Percentiles rank a stretch among this genome's conserved stretches.
phyloP scores from a whole-genome alignment of 1,139 yeast species.

The Yamadazyma triangularis region DNA sequence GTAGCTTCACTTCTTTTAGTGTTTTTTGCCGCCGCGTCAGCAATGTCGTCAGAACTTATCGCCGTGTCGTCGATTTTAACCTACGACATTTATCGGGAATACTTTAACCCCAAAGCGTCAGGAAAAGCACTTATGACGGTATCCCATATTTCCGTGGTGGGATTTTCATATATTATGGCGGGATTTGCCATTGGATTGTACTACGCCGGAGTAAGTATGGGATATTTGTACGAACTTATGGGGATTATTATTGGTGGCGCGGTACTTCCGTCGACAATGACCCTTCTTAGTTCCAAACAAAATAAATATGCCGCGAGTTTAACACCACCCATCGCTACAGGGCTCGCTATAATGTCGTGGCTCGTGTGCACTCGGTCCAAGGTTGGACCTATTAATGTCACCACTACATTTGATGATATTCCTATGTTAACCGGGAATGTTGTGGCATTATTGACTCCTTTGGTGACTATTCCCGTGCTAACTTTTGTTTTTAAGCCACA shows the following conservation, averaged over 20 bases:
- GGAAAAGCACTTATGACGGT: slow-evolving; percentile 66
- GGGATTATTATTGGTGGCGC: slow-evolving; percentile 85
- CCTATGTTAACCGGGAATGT: slow-evolving; percentile 87
- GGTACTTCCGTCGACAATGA: slow-evolving; percentile 70
- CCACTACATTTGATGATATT: slow-evolving; percentile 67
- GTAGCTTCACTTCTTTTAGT: slow-evolving; percentile 71
- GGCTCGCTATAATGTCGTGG: slow-evolving; percentile 64
- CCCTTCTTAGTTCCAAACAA: slow-evolving; percentile 66
- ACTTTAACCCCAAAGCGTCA: slow-evolving; percentile 70
- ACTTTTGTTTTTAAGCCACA: slow-evolving; percentile 63
- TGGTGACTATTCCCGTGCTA: slow-evolving; percentile 60
- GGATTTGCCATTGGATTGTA: slow-evolving; percentile 77
- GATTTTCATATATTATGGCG: slow-evolving; percentile 68
- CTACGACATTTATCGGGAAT: slow-evolving; percentile 77
- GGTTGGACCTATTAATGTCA: slow-evolving; percentile 52
- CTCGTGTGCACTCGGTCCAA: slow-evolving; percentile 53
- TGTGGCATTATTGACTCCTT: slow-evolving; percentile 75
- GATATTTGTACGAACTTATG: slow-evolving; percentile 81
- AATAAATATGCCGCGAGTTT: slow-evolving; percentile 56
- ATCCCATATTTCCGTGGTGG: slow-evolving; percentile 63
- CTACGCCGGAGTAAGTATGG: slow-evolving; percentile 83
- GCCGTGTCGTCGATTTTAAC: slow-evolving; percentile 83
- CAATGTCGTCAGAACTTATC: slow-evolving; percentile 83
- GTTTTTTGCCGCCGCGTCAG: slow-evolving; percentile 80
- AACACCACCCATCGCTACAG: slow-evolving; percentile 62